Evolutionary conservation across 176 grass and related monocot genomes (phyloP).

Genomic region (Paspalum vaginatum): DNA sequence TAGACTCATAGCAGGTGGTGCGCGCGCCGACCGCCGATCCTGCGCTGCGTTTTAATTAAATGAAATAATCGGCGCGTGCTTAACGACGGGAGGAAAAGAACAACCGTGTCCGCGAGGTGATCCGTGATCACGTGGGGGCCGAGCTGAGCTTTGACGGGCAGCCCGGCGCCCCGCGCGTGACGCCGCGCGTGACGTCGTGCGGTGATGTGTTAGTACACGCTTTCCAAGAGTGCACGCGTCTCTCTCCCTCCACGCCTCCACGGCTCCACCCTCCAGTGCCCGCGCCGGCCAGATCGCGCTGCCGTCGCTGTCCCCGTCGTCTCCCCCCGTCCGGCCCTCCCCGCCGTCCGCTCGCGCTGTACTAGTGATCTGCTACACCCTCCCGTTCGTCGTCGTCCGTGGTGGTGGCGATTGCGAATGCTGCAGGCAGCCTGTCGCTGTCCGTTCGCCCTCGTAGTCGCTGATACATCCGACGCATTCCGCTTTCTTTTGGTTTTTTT

Average conservation of each 20-base stretch:
- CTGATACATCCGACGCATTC: background rate
- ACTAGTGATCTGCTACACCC: background rate
- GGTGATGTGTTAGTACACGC: background rate
- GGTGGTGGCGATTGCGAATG: background rate
- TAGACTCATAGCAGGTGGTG: too few species aligned
- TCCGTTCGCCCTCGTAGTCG: background rate
- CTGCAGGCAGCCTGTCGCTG: background rate
- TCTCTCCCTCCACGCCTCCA: background rate
- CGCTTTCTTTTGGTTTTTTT: background rate
- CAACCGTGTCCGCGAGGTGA: slow-evolving; percentile 1
- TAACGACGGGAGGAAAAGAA: background rate
- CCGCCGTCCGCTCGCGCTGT: background rate
- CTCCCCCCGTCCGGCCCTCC: background rate
- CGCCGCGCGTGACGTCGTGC: slow-evolving; percentile 6
- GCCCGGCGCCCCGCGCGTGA: background rate
- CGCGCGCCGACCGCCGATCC: too few species aligned
- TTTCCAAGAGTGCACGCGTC: background rate
- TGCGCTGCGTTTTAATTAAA: too few species aligned
- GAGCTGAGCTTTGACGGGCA: too few species aligned
- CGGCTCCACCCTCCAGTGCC: too few species aligned
- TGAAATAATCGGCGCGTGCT: slow-evolving; percentile 16
- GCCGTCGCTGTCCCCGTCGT: background rate
- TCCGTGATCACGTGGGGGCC: background rate
- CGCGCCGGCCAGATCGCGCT: background rate
- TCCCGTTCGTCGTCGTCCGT: background rate